Evolutionary conservation across 2,329 filamentous ascomycete species (phyloP).

Genomic region (Stachybotrys chartarum): DNA sequence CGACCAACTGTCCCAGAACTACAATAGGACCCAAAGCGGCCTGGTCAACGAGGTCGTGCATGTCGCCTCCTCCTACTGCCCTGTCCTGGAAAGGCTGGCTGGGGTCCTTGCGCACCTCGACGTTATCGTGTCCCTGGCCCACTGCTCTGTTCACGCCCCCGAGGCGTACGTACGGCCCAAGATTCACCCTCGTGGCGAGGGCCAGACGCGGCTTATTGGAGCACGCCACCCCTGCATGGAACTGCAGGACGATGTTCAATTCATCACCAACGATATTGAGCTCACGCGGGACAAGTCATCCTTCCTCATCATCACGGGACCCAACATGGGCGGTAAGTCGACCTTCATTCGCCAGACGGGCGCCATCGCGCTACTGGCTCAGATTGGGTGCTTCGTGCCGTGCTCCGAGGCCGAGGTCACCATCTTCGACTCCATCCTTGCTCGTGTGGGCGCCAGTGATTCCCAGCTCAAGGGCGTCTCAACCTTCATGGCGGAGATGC

Average conservation of each 20-base stretch:
- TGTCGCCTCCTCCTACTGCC: constrained; percentile 90
- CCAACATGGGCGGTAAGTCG: constrained; percentile 98
- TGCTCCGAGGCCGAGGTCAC: constrained; percentile 85
- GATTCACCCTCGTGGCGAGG: constrained; percentile 81
- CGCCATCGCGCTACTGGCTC: constrained; percentile 94
- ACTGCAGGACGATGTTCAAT: constrained; percentile 96
- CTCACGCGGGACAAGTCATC: constrained; percentile 72
- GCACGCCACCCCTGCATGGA: constrained; percentile 96
- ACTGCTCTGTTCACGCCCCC: constrained; percentile 87
- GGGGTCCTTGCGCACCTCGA: constrained; percentile 87
- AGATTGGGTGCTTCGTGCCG: constrained; percentile 93
- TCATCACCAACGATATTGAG: constrained; percentile 95
- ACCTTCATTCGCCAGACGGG: constrained; percentile 98
- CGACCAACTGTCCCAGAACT: constrained; percentile 88
- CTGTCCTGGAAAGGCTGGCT: constrained; percentile 82
- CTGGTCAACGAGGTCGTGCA: constrained; percentile 87
- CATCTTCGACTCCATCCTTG: constrained; percentile 94
- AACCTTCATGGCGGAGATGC: constrained; percentile 99
- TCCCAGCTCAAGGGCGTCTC: constrained; percentile 96
- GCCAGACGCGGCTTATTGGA: constrained; percentile 84
- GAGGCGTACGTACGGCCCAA: constrained; percentile 85
- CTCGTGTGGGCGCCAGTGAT: constrained; percentile 90
- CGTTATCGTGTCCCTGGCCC: constrained; percentile 89
- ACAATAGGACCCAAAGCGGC: constrained; percentile 88
- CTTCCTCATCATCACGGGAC: constrained; percentile 93